Base-by-base conservation (phyloP, 768 basidiomycete species). In the Auriscalpium microsporum region DNA sequence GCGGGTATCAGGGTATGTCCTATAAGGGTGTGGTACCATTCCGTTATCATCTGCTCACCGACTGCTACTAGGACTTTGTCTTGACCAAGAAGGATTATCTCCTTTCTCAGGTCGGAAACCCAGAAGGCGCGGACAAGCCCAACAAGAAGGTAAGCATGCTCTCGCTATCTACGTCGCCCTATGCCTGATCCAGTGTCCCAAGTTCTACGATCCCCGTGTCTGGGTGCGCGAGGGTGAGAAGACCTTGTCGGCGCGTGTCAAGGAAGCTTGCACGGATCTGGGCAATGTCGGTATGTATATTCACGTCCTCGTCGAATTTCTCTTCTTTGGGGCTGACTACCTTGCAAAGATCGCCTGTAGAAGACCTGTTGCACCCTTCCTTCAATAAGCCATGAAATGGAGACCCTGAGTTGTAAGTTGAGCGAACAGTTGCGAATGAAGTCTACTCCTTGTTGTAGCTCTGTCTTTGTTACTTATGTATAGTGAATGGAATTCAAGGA, bases 221-320 rank as follows among this genome's bases (percentile, higher is more conserved):
- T 99, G 95, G 95, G 93, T 99, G 50, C 90, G 95, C 65, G 93
- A 96, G 74, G 94, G 94, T 62, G 94, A 98, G 78, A 94, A 94
- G 83, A 95, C 93, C 17, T 81, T 98, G 62, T 48, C 70, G 48
- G 79, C 71, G 59, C 91, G 95, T 67, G 91, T 96, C 75, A 90
- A 93, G 74, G 86, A 89, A 71, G 94, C 95, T n/a, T 94, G 92
- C 73, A 63, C 71, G 45, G 95, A 99, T 73, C 81, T 99, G 57
- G 90, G 87, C 62, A 91, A 83, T 50, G 58, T 56, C 3, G 10
- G 60, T 61, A 38, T 48, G 60, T 61, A 47, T 19, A 19, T 23
- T 21, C 28, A 28, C 14, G 45, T 28, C 3, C 13, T 42, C 40
- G 14, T 42, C 3, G 40, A 5, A 42, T 42, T 17, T 9, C 40